Base-by-base conservation (phyloP, 371 early-diverging fungal genomes). In the Batkoa obscura region DNA sequence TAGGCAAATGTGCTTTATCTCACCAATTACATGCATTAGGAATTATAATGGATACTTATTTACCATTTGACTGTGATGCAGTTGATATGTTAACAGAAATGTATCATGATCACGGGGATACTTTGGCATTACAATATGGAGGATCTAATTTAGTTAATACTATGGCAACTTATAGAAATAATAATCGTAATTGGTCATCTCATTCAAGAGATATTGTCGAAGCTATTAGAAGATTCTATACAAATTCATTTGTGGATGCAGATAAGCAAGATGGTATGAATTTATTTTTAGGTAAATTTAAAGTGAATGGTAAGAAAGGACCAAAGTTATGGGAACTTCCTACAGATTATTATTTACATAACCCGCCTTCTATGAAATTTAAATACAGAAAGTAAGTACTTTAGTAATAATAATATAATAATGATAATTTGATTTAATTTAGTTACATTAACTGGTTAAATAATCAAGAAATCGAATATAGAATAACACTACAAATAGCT, bases 71-170 rank as follows among this genome's bases (percentile, higher is more conserved):
- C 66, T 84, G 86, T 13, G 95, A 94, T 64, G 89, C 85, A 0
- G 79, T 85, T 12, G 88, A 90, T 59, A 23, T 45, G 0, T 74
- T 98, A 56, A 96, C 90, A 17, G 88, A 86, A 61, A 87, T 99
- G 90, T 99, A 94, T 72, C 92, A 94, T 31, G 91, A 98, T 64
- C 92, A 99, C 71, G 99, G 97, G n/a, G 95, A 99, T 73, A 86
- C 79, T 8, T 75, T 99, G 37, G 89, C 92, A 62, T 64, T 78
- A 34, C 90, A 87, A 46, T 99, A 99, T 67, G 84, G 93, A 23
- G 99, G 99, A 52, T 98, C 99, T 2, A 90, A 92, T 17, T 98
- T 99, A 2, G 74, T 98, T 38, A 97, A 98, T 62, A 94, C 96
- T 2, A 90, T 95, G 79, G 90, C 91, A 60, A 91, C 94, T 0